Evolutionary conservation across 2,329 filamentous ascomycete species (phyloP).

Genomic region (Periglandula ipomoeae): DNA sequence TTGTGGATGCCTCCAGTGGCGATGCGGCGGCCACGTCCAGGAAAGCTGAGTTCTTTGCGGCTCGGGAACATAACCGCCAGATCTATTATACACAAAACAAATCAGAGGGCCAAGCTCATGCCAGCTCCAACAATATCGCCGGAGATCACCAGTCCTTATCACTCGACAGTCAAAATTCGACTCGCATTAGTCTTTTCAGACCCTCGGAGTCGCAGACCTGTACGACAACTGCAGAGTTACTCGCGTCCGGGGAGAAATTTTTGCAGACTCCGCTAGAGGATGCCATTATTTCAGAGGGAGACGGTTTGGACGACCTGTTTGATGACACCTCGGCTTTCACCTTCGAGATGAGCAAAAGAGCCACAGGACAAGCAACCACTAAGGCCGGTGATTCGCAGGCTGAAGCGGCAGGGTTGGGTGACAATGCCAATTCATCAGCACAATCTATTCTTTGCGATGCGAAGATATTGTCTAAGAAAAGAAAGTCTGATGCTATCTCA

Average conservation of each 20-base stretch:
- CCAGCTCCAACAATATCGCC: too few species aligned
- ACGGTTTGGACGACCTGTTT: slow-evolving; percentile 4
- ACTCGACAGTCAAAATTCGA: too few species aligned
- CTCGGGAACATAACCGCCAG: slow-evolving; percentile 29
- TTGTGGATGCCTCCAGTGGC: neutral
- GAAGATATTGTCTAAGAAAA: neutral
- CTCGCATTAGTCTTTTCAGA: neutral
- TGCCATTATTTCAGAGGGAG: neutral
- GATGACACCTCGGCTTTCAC: slow-evolving; percentile 23
- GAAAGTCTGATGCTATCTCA: slow-evolving; percentile 6
- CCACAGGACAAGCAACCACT: neutral
- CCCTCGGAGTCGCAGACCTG: neutral
- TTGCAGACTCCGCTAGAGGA: slow-evolving; percentile 16
- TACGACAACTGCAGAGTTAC: slow-evolving; percentile 13
- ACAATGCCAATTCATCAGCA: neutral
- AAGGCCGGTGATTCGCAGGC: too few species aligned
- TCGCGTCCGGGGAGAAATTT: slow-evolving; percentile 23
- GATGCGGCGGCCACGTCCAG: neutral
- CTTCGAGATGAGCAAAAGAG: slow-evolving; percentile 20
- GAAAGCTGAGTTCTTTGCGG: slow-evolving; percentile 25
- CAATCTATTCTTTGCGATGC: neutral
- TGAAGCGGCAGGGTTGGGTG: neutral
- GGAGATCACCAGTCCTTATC: neutral
- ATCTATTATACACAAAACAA: too few species aligned
- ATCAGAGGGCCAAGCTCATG: too few species aligned